Evolutionary conservation across 495 filamentous ascomycete species (phyloP).

Genomic region (Thermochaetoides thermophila): DNA sequence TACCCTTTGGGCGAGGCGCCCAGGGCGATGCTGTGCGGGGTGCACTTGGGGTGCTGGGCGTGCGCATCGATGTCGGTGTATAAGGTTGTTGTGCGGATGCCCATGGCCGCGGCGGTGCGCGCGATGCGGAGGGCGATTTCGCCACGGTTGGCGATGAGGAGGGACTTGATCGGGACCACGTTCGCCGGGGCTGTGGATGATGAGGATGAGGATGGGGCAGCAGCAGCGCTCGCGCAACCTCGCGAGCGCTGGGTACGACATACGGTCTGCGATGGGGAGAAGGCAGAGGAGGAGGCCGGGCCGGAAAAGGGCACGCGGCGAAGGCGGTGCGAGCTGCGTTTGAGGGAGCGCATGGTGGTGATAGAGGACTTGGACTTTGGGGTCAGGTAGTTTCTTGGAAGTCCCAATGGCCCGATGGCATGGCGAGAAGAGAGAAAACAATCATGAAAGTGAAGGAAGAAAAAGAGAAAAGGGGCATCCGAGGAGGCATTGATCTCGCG

Average conservation of each 20-base stretch:
- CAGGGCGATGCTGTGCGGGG: conserved; percentile 67
- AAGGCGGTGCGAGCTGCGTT: conserved; percentile 16
- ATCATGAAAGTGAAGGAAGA: too few relatives aligned
- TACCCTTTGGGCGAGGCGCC: conserved; percentile 74
- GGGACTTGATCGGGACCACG: conserved; percentile 53
- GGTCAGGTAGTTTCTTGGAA: neutral
- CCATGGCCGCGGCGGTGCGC: conserved; percentile 70
- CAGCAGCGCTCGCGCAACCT: conserved; percentile 2
- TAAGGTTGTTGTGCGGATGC: conserved; percentile 85
- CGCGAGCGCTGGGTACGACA: conserved; percentile 3
- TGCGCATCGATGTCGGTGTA: conserved; percentile 85
- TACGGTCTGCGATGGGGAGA: neutral
- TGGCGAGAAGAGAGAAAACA: too few relatives aligned
- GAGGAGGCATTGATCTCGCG: too few relatives aligned
- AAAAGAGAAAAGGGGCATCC: too few relatives aligned
- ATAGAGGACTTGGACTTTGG: neutral
- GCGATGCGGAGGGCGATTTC: conserved; percentile 93
- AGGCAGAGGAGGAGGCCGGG: conserved; percentile 1
- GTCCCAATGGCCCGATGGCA: conserved; percentile 5
- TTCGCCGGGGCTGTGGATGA: conserved; percentile 12
- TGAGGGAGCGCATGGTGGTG: conserved; percentile 22
- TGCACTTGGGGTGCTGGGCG: conserved; percentile 78
- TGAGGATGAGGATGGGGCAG: conserved; percentile 14
- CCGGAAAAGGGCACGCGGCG: conserved; percentile 12
- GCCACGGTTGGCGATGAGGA: conserved; percentile 91